Evolutionary conservation across 805 yeast species (phyloP).

Genomic region (Hemisphaericaspora nanyangensis): DNA sequence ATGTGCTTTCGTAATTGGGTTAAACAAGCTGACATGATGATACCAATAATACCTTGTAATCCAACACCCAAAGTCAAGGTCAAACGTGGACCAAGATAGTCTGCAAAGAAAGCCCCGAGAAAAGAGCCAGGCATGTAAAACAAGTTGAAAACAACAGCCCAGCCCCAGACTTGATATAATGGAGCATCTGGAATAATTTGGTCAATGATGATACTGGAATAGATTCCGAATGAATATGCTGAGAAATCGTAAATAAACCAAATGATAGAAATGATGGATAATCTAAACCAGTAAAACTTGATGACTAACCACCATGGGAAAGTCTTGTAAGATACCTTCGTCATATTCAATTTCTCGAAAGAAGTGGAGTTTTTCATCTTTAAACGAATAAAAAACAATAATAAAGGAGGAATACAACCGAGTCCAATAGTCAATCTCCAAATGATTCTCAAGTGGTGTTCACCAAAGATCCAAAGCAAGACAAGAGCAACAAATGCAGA

Average conservation of each 20-base stretch:
- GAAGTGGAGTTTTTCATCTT: conserved; percentile 71
- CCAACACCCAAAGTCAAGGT: conserved; percentile 68
- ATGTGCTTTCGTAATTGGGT: conserved; percentile 52
- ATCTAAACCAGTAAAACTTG: conserved; percentile 82
- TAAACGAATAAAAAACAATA: conserved; percentile 73
- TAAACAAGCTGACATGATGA: conserved; percentile 74
- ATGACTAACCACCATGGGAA: conserved; percentile 68
- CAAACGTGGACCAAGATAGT: conserved; percentile 86
- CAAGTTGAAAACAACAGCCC: conserved; percentile 85
- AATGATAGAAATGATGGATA: conserved; percentile 63
- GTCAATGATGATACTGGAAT: conserved; percentile 67
- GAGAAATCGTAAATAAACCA: conserved; percentile 94
- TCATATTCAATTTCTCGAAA: conserved; percentile 68
- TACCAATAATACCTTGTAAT: conserved; percentile 76
- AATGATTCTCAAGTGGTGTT: conserved; percentile 67
- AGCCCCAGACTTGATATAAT: conserved; percentile 76
- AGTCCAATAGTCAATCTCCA: conserved; percentile 92
- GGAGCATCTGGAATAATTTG: conserved; percentile 56
- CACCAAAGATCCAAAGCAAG: conserved; percentile 74
- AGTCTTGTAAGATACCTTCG: conserved; percentile 34
- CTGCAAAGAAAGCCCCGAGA: conserved; percentile 81
- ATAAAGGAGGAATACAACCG: conserved; percentile 84
- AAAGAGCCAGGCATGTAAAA: conserved; percentile 90
- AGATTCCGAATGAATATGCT: conserved; percentile 82
- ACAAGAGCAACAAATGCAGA: conserved; percentile 86